A percentile compares a stretch with the other conserved stretches of the same genome.
Conservation (phyloP, 768 basidiomycete genomes). For the Infundibulicybe gibba region DNA sequence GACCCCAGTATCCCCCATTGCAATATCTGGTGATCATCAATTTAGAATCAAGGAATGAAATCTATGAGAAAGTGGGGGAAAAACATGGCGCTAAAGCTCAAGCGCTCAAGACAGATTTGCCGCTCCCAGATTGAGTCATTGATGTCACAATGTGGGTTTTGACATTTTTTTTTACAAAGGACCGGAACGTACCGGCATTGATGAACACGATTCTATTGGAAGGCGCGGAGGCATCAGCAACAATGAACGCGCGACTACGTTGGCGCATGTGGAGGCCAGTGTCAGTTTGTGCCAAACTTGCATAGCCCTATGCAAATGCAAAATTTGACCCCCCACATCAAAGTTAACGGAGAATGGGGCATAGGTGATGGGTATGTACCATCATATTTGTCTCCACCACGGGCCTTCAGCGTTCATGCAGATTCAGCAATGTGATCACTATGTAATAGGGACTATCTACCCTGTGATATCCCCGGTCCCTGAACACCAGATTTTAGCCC, state of each 20-base stretch:
- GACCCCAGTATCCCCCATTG: constrained; percentile 77
- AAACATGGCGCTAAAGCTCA: neutral
- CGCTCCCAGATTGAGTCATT: too few species aligned
- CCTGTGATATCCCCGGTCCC: constrained; percentile 77
- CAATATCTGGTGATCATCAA: constrained; percentile 49
- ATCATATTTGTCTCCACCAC: constrained; percentile 85
- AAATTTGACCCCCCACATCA: neutral
- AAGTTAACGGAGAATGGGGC: constrained; percentile 3
- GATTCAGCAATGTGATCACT: neutral
- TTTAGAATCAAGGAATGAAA: neutral
- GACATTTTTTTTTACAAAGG: too few species aligned
- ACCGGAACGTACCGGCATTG: constrained; percentile 56
- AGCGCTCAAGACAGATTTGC: constrained; percentile 2
- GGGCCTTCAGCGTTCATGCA: constrained; percentile 35
- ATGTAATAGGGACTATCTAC: constrained; percentile 20
- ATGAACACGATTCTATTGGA: constrained; percentile 68
- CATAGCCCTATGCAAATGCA: constrained; percentile 53
- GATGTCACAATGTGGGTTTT: too few species aligned
- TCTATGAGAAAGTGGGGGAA: too few species aligned
- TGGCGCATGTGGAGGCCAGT: constrained; percentile 79
- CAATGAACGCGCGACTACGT: constrained; percentile 71
- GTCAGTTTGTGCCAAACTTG: constrained; percentile 58
- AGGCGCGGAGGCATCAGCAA: constrained; percentile 56
- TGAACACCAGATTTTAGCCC: constrained; percentile 15
- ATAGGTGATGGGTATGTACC: constrained; percentile 27